Evolutionary conservation across 495 filamentous ascomycete species (phyloP).

Genomic region (Penicillium bovifimosum): DNA sequence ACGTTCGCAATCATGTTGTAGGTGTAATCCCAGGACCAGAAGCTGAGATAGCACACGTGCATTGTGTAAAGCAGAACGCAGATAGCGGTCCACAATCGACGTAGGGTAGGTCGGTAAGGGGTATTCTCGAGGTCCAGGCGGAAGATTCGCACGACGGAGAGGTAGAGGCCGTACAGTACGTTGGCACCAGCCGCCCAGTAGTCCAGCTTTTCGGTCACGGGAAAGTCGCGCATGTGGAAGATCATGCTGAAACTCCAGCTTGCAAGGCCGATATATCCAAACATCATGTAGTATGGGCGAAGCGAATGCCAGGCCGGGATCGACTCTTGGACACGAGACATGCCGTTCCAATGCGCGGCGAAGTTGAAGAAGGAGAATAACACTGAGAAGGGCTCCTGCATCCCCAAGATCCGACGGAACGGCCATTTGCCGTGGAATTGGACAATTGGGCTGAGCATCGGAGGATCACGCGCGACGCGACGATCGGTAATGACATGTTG

Average conservation of each 20-base stretch:
- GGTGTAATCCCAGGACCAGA: conserved; percentile 86
- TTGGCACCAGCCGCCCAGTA: conserved; percentile 92
- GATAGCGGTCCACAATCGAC: conserved; percentile 67
- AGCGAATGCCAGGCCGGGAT: conserved; percentile 71
- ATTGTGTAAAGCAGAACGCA: conserved; percentile 66
- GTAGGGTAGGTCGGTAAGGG: conserved; percentile 47
- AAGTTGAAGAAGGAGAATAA: conserved; percentile 90
- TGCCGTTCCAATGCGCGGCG: conserved; percentile 76
- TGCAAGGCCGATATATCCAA: conserved; percentile 75
- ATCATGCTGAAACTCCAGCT: conserved; percentile 85
- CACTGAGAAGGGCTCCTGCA: conserved; percentile 92
- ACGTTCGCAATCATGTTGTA: conserved; percentile 99
- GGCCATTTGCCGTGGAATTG: conserved; percentile 99
- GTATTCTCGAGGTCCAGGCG: conserved; percentile 64
- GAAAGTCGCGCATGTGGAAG: conserved; percentile 87
- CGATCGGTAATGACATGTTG: conserved; percentile 84
- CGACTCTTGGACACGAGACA: conserved; percentile 58
- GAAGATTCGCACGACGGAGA: conserved; percentile 73
- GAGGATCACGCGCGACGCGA: conserved; percentile 60
- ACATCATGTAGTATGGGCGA: conserved; percentile 69
- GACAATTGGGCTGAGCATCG: conserved; percentile 60
- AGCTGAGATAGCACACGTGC: conserved; percentile 79
- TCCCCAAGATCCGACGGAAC: conserved; percentile 79
- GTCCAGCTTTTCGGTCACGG: conserved; percentile 83
- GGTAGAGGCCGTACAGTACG: conserved; percentile 87